Evolutionary conservation across 202 grass and related monocot species (phyloP).

Genomic region (Dendrocalamus latiflorus): DNA sequence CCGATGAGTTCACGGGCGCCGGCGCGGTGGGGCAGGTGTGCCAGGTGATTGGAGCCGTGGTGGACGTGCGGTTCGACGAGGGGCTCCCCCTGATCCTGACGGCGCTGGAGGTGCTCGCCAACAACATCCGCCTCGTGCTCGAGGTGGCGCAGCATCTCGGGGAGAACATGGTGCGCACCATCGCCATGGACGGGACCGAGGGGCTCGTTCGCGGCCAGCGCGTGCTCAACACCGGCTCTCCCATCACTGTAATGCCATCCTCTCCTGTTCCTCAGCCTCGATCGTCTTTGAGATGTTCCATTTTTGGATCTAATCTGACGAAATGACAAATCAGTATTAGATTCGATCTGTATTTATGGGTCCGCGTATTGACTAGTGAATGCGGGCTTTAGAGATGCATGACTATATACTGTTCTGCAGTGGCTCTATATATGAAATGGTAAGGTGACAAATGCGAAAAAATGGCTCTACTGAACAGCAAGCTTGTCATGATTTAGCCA

Average conservation of each 20-base stretch:
- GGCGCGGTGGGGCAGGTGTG: conserved; percentile 77
- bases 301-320: neutral
- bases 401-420: neutral
- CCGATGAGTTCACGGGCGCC: conserved; percentile 83
- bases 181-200: conserved; percentile 92
- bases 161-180: conserved; percentile 91
- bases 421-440: neutral
- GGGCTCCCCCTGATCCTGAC: conserved; percentile 84
- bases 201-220: conserved; percentile 80
- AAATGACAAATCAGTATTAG: neutral
- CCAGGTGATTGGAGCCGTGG: conserved; percentile 90
- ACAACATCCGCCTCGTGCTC: conserved; percentile 78
- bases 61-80: conserved; percentile 80
- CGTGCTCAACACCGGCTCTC: conserved; percentile 88
- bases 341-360: conserved; percentile 10
- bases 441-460: neutral
- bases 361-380: neutral
- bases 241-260: conserved; percentile 62
- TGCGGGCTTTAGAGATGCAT: neutral
- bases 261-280: neutral
- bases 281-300: neutral
- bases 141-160: conserved; percentile 94
- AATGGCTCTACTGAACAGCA: neutral
- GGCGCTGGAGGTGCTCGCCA: conserved; percentile 81
- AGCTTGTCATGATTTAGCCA: neutral